These are phyloP conservation scores for Serendipita sp. DNA, from an alignment of 768 basidiomycete species.

Conservation along the genomic window DNA sequence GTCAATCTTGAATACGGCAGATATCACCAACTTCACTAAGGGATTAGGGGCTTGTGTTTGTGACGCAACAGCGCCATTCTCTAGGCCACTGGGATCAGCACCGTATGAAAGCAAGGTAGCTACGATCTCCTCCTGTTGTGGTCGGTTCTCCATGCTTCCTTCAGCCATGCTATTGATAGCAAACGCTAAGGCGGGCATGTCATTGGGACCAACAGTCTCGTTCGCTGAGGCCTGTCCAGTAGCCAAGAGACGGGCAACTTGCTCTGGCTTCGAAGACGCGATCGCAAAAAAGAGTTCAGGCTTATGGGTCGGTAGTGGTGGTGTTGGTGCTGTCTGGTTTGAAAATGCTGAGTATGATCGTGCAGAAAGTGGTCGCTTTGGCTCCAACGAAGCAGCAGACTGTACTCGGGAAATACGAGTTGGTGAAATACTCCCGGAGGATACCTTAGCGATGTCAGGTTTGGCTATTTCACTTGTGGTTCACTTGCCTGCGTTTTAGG, in stretches of 20 bases:
- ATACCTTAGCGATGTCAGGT: background rate
- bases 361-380: background rate
- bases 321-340: background rate
- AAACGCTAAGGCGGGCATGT: background rate
- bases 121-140: background rate
- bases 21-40: background rate
- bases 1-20: background rate
- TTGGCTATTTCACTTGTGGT: too few relatives aligned
- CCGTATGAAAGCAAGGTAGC: background rate
- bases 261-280: background rate
- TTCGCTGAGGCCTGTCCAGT: background rate
- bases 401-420: background rate
- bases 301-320: background rate
- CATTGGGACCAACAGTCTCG: background rate
- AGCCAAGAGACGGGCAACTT: background rate
- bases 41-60: background rate
- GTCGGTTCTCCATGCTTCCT: background rate
- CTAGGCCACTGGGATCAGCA: background rate
- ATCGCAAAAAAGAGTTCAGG: conserved; percentile 1
- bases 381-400: background rate
- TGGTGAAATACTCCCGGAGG: background rate
- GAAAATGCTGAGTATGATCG: background rate
- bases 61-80: background rate
- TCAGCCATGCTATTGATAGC: background rate
- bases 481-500: too few relatives aligned